These are phyloP conservation scores for Monascus purpureus DNA, from an alignment of 495 filamentous ascomycete species.

Conservation along the genomic window DNA sequence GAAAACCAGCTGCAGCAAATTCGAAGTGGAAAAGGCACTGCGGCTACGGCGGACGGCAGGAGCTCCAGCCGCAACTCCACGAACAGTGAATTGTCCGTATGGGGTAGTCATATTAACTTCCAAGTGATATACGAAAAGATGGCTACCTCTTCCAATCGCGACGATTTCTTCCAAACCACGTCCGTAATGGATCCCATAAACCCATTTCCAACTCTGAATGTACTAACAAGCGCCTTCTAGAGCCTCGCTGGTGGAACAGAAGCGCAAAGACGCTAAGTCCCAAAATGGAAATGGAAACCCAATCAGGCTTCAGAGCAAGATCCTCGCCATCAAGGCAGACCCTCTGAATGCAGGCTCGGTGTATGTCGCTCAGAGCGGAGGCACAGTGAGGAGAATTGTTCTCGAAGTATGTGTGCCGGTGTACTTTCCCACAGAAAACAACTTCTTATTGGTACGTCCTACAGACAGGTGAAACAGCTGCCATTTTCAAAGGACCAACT, in stretches of 20 bases:
- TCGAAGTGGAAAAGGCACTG: constrained; percentile 21
- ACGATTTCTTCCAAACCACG: constrained; percentile 86
- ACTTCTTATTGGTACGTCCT: neutral
- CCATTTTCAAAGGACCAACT: constrained; percentile 55
- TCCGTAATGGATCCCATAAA: constrained; percentile 39
- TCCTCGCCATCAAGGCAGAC: constrained; percentile 62
- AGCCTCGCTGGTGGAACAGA: constrained; percentile 53
- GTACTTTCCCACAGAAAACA: neutral
- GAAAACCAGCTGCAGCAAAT: constrained; percentile 14
- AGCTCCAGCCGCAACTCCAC: constrained; percentile 24
- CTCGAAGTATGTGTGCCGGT: constrained; percentile 54
- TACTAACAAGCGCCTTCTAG: constrained; percentile 34
- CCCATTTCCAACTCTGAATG: no score
- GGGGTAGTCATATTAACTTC: no score
- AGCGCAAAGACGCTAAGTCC: constrained; percentile 66
- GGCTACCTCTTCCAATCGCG: constrained; percentile 49
- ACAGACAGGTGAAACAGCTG: constrained; percentile 35
- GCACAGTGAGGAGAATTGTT: constrained; percentile 54
- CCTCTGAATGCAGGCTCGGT: constrained; percentile 47
- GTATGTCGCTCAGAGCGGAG: constrained; percentile 72
- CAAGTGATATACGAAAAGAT: no score
- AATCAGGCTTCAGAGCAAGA: constrained; percentile 68
- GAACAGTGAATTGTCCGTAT: no score
- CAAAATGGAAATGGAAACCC: constrained; percentile 73
- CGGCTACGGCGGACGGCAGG: constrained; percentile 22